Base-by-base conservation (phyloP, 805 yeast species). In the Torulaspora delbrueckii region DNA sequence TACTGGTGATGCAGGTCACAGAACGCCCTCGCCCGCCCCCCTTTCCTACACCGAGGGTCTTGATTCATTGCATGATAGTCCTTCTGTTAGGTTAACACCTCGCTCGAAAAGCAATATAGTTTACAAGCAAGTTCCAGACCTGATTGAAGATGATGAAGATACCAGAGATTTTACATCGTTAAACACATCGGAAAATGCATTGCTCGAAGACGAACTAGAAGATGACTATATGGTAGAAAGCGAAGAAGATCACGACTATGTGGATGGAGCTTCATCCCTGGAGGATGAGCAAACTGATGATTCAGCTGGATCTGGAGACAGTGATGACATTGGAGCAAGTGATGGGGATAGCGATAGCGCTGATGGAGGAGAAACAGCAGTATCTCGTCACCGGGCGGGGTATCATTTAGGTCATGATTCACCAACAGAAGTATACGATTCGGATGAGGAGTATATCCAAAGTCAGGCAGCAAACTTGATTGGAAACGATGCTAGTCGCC, bases 141-240 rank as follows among this genome's bases (percentile, higher is more conserved):
- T 91, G 65, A 87, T 87, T 57, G 93, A 84, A 66, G 95, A 91
- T 64, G 95, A 86, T 77, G 86, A 70, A 12, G 59, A 56, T 24
- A 53, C 64, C 0, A 40, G 58, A 12, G 63, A 54, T 28, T 56
- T 59, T 37, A 58, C 66, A 6, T 55, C 62, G 1, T 53, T 60
- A 33, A 60, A 60, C 43, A 65, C 64, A 26, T 64, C 67, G n/a
- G 67, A 60, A 24, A 58, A 61, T 45, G 67, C 63, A 1, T 38
- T 60, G 22, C 40, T 58, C 12, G 67, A 61, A 41, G 64, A 57
- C 37, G 67, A 62, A 33, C 39, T 58, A 28, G 55, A 48, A 24
- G 55, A 53, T 34, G 54, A 53, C 9, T 45, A 43, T 28, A 48
- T 46, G n/a, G 51, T 50, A 5, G 54, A 52, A 26, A 52, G 50